Evolutionary conservation across 768 basidiomycete species (phyloP).

Genomic region (Pleurotus pulmonarius): DNA sequence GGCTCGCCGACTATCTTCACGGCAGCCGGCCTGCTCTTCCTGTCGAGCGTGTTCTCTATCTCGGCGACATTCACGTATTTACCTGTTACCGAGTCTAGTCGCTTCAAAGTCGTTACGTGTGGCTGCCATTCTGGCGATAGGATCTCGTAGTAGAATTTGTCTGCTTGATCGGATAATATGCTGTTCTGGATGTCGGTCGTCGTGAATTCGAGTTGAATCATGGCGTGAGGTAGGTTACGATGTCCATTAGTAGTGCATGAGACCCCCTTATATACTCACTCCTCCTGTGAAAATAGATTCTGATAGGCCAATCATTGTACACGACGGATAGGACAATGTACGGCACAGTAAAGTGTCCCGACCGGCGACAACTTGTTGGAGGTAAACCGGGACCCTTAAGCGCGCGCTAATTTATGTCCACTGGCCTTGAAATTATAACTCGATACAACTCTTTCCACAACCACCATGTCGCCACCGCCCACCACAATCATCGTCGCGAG

Average conservation of each 20-base stretch:
- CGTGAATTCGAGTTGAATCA: not conserved
- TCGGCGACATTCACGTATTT: not conserved
- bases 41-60: not conserved
- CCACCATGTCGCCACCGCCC: too few species aligned
- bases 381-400: too few species aligned
- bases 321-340: too few species aligned
- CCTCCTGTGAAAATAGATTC: too few species aligned
- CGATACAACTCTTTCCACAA: too few species aligned
- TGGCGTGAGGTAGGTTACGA: not conserved
- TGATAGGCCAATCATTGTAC: not conserved
- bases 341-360: too few species aligned
- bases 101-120: not conserved
- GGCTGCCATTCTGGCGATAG: constrained; percentile 1
- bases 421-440: too few species aligned
- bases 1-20: not conserved
- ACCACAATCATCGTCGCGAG: too few species aligned
- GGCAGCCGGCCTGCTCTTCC: not conserved
- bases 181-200: constrained; percentile 4
- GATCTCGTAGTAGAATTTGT: constrained; percentile 7
- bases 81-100: not conserved
- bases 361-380: too few species aligned
- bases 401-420: too few species aligned
- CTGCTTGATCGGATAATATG: not conserved
- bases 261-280: too few species aligned
- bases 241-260: too few species aligned